Conservation (phyloP, 441 rosid species). For the Erysimum cheiri region DNA sequence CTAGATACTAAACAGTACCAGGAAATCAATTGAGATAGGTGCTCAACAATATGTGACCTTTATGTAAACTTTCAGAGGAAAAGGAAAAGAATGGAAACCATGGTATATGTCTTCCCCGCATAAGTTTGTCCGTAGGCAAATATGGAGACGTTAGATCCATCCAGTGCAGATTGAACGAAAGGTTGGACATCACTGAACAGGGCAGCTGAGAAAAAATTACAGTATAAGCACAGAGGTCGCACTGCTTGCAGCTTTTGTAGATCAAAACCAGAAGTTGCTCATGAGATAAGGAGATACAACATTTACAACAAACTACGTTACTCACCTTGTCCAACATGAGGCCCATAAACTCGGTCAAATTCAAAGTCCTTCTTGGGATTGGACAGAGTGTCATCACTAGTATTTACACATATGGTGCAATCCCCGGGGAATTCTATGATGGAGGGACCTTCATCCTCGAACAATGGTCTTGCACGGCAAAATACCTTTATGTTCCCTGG, state of each 20-base stretch:
- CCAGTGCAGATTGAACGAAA: slow-evolving; percentile 95
- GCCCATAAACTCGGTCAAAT: slow-evolving; percentile 91
- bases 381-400: slow-evolving; percentile 73
- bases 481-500: slow-evolving; percentile 89
- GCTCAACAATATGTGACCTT: slow-evolving; percentile 25
- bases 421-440: slow-evolving; percentile 88
- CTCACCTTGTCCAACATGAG: slow-evolving; percentile 98
- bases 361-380: slow-evolving; percentile 96
- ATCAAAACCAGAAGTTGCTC: neutral
- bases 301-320: slow-evolving; percentile 9
- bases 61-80: slow-evolving; percentile 6
- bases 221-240: slow-evolving; percentile 19
- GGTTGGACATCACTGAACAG: slow-evolving; percentile 91
- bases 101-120: slow-evolving; percentile 96
- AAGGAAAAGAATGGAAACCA: slow-evolving; percentile 67
- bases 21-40: neutral
- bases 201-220: slow-evolving; percentile 67
- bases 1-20: slow-evolving; percentile 13
- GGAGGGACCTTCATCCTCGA: slow-evolving; percentile 94
- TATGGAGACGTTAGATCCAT: slow-evolving; percentile 90
- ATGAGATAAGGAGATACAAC: slow-evolving; percentile 7
- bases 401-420: slow-evolving; percentile 78
- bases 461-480: slow-evolving; percentile 89
- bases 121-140: slow-evolving; percentile 93
- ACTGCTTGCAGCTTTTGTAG: slow-evolving; percentile 16